Base-by-base conservation (phyloP, 2,329 filamentous ascomycete genomes). In the Paramyrothecium sp. region DNA sequence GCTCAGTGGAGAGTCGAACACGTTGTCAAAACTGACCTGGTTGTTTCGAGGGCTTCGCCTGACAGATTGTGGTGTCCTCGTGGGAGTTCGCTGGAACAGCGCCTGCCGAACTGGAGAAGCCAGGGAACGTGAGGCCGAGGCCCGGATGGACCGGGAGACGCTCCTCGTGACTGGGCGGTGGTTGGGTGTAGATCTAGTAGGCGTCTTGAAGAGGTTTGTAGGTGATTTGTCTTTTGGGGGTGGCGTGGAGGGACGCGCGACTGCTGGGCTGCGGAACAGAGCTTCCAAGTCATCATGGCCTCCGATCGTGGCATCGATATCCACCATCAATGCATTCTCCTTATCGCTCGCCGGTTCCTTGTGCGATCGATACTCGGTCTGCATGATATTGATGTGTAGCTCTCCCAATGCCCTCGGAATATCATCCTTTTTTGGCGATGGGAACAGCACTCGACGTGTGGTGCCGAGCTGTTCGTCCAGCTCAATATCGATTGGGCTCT, bases 381-480 rank as follows among this genome's bases (percentile, higher is more conserved):
- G 77, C 47, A 82, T 75, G 54, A 80, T 69, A 62, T 87, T 88
- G 17, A 81, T 74, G 16, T 78, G 73, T 46, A 85, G 70, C 64
- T 88, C 84, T 52, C 82, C 81, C 2, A 91, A 77, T 21, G 84
- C 81, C 67, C 86, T 91, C 1, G 81, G 75, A 50, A 84, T 78
- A 38, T 82, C 84, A 30, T 86, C 83, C 62, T 89, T 89, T 48
- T 87, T 81, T 2, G 90, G 90, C 0, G 89, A 92, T 1, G 91
- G 89, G 66, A 95, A 95, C 1, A 95, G 78, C 2, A 93, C 73
- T 57, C 91, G 81, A 59, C 89, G 82, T 1, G 89, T 92, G 54
- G 70, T 74, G 34, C 83, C 84, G 19, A 80, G 71, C 13, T 75
- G 71, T n/a, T 76, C 71, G 55, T 78, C 72, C 53, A 83, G 74